Evolutionary conservation across 2,329 filamentous ascomycete species (phyloP).

Genomic region (Aspergillus flavus): DNA sequence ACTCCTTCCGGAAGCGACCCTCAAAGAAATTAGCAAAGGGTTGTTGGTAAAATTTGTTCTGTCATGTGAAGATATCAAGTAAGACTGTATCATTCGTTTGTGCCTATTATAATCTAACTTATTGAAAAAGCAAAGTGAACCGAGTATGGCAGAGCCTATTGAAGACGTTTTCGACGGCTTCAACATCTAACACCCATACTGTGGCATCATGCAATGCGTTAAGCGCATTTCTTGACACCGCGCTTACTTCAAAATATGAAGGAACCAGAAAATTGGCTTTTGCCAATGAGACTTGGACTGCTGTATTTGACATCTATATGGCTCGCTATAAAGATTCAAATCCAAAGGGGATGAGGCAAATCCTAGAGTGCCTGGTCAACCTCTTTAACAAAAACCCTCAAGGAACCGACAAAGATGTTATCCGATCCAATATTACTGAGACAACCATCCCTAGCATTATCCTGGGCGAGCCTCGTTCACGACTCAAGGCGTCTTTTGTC

Average conservation of each 20-base stretch:
- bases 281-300: conserved; percentile 41
- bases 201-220: conserved; percentile 48
- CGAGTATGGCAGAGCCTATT: conserved; percentile 44
- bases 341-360: conserved; percentile 49
- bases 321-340: conserved; percentile 46
- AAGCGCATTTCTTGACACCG: conserved; percentile 46
- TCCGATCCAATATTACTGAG: conserved; percentile 29
- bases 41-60: conserved; percentile 37
- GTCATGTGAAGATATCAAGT: conserved; percentile 36
- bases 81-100: conserved; percentile 22
- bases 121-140: conserved; percentile 31
- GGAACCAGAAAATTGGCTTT: conserved; percentile 36
- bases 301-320: conserved; percentile 44
- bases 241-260: conserved; percentile 33
- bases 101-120: conserved; percentile 8
- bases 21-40: conserved; percentile 39
- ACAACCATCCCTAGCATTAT: conserved; percentile 40
- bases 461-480: conserved; percentile 42
- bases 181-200: conserved; percentile 43
- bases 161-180: conserved; percentile 43
- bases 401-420: conserved; percentile 20
- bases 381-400: conserved; percentile 34
- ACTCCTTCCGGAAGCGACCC: conserved; percentile 36
- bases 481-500: conserved; percentile 40
- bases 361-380: conserved; percentile 43